phyloP scores from a whole-genome alignment of 2,329 filamentous ascomycete species.

The Cladosporium sp. region DNA sequence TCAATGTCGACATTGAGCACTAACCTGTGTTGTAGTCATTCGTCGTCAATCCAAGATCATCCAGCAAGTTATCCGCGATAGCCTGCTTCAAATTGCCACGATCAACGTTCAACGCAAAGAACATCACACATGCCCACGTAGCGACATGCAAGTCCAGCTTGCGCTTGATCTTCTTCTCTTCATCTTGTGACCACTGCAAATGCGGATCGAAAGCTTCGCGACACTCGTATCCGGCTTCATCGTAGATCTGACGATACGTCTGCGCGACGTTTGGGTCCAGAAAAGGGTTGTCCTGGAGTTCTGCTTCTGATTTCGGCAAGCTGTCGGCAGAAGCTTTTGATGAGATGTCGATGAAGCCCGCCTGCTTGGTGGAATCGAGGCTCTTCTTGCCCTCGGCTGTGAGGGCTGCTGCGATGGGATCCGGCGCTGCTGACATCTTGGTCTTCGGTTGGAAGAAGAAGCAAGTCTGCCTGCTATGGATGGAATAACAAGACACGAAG shows the following conservation, averaged over 20 bases:
- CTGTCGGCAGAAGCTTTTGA: conserved; percentile 5
- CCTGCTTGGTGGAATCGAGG: not conserved
- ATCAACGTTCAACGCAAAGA: conserved; percentile 25
- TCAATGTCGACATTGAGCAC: not conserved
- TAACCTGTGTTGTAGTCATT: conserved; percentile 29
- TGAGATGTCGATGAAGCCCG: conserved; percentile 5
- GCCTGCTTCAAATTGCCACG: conserved; percentile 28
- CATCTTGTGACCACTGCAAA: conserved; percentile 40
- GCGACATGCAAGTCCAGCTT: conserved; percentile 23
- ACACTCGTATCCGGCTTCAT: conserved; percentile 50
- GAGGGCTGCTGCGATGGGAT: not conserved
- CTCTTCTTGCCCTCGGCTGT: not conserved
- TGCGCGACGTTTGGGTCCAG: conserved; percentile 49
- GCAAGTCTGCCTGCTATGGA: not conserved
- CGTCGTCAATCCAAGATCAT: conserved; percentile 24
- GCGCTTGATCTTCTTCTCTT: conserved; percentile 36
- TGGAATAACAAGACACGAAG: not conserved
- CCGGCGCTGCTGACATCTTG: not conserved
- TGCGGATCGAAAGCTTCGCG: conserved; percentile 46
- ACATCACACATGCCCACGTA: conserved; percentile 21
- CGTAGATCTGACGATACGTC: conserved; percentile 52
- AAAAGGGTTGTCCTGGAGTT: conserved; percentile 35
- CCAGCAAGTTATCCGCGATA: conserved; percentile 27
- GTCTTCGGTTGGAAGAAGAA: not conserved
- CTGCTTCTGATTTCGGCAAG: not conserved